Evolutionary conservation across 441 rosid species (phyloP).

Genomic region (Pelargonium australe): DNA sequence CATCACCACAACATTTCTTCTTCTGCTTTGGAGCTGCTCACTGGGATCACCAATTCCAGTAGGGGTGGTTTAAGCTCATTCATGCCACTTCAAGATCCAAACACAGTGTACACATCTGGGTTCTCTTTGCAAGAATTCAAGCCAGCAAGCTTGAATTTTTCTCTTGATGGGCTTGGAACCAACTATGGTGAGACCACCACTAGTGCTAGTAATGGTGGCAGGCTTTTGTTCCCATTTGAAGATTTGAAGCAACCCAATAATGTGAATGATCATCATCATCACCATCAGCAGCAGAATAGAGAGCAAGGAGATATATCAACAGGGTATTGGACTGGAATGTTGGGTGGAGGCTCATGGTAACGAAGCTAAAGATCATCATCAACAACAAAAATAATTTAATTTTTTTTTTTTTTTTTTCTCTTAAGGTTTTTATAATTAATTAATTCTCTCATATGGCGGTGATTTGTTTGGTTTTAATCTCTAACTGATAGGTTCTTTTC

Average conservation of each 20-base stretch:
- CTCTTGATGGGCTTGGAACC: slow-evolving; percentile 57
- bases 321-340: slow-evolving; percentile 86
- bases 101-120: slow-evolving; percentile 36
- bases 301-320: slow-evolving; percentile 45
- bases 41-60: slow-evolving; percentile 41
- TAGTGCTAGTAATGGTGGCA: slow-evolving; percentile 27
- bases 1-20: slow-evolving; percentile 22
- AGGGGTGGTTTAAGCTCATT: slow-evolving; percentile 42
- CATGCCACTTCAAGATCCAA: slow-evolving; percentile 51
- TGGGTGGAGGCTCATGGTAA: slow-evolving; percentile 84
- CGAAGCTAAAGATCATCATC: slow-evolving; percentile 10
- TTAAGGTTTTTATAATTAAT: slow-evolving; percentile 1
- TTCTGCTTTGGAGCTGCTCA: slow-evolving; percentile 53
- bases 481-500: slow-evolving; percentile 7
- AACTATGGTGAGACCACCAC: slow-evolving; percentile 28
- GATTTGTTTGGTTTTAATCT: slow-evolving; percentile 34
- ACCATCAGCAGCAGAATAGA: slow-evolving; percentile 32
- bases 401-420: slow-evolving; percentile 14
- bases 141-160: slow-evolving; percentile 52
- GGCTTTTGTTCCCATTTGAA: slow-evolving; percentile 71
- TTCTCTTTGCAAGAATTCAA: slow-evolving; percentile 65
- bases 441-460: slow-evolving; percentile 17
- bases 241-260: slow-evolving; percentile 55
- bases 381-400: slow-evolving; percentile 21
- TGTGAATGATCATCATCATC: slow-evolving; percentile 4